Evolutionary conservation across 495 filamentous ascomycete genomes (phyloP), one percentile per base, ranked within the genome.

Genomic region (Daldinia decipiens): DNA sequence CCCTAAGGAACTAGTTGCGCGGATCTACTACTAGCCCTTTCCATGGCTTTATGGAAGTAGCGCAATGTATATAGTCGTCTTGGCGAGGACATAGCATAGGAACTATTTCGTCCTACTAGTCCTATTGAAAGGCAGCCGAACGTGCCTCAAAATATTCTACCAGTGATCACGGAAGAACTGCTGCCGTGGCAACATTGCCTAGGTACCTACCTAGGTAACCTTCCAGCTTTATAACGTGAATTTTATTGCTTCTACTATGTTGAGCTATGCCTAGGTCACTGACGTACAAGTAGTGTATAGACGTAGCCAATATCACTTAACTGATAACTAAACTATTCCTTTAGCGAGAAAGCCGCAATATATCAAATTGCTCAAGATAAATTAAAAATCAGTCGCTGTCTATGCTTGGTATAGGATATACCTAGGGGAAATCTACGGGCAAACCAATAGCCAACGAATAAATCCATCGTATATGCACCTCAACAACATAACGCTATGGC

Each of bases 331-430:
- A 8, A 47, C 17, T 5, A 11, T 47, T 12, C 1, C 19, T 24
- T 24, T 15, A 3, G 17, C 17, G 19, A 47, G 19, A 47, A 47
- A 47, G 43, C 9, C 43, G 43, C 19, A 13, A 24, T 47, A 47
- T 0, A 47, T 47, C 27, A 53, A 29, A 31, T 53, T 31, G 7
- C 4, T 53, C 4, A 5, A 31, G 15, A 53, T 13, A 3, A 53
- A n/a, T 53, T 4, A 12, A 53, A 53, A 53, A 53, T 7, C 50
- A 53, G 24, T 17, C 50, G 50, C 50, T 53, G 13, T 53, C 50
- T 53, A 53, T 53, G 50, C 50, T 53, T 1, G 24, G 15, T 53
- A 53, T 53, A 29, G 13, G 6, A 53, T 31, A 31, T 47, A 24
- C 43, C 43, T 24, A 11, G n/a, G 21, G 26, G 50, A 15, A 29